phyloP scores from a whole-genome alignment of 2,329 filamentous ascomycete species.

The Fusarium newnesense region DNA sequence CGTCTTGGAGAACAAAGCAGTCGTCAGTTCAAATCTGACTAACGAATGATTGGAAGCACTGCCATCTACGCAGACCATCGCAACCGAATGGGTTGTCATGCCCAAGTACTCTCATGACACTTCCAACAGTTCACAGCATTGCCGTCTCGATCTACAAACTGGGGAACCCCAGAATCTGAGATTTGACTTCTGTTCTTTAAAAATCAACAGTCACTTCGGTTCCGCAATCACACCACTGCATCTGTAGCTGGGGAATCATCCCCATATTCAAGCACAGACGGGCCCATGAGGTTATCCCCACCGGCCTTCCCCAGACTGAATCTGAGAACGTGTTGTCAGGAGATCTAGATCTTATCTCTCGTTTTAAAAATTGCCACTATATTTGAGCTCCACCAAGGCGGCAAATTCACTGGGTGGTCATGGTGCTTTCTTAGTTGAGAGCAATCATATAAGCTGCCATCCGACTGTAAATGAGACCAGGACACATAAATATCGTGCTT shows the following conservation, averaged over 20 bases:
- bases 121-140: background rate
- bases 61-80: background rate
- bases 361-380: background rate
- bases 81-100: background rate
- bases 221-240: conserved; percentile 25
- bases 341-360: background rate
- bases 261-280: conserved; percentile 22
- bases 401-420: background rate
- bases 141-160: no score
- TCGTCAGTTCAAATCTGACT: rapidly evolving
- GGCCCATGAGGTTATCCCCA: conserved; percentile 31
- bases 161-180: background rate
- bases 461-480: background rate
- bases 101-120: background rate
- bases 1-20: background rate
- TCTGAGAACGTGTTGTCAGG: background rate
- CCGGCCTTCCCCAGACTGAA: background rate
- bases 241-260: conserved; percentile 1
- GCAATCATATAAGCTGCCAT: background rate
- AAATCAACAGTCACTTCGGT: background rate
- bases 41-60: background rate
- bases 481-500: background rate
- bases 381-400: conserved; percentile 5
- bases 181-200: background rate
- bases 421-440: background rate